Percentiles rank a stretch among this genome's conserved stretches.
These are phyloP conservation scores for Prunella vulgaris DNA, from an alignment of 257 asterid species.

Conservation along the genomic window DNA sequence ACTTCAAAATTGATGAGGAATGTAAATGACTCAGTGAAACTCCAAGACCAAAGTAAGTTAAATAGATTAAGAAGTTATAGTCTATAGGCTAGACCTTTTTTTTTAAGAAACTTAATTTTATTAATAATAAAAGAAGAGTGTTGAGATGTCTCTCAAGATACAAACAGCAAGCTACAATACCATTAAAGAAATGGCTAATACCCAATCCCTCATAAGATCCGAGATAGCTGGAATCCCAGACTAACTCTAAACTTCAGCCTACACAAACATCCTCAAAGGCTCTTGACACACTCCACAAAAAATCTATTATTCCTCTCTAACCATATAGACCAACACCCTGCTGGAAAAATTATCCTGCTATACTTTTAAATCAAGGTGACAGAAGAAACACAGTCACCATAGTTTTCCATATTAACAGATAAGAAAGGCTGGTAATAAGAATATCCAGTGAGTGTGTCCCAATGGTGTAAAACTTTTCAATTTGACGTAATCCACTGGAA, in stretches of 20 bases:
- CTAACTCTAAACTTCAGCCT: too few relatives aligned
- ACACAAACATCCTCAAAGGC: too few relatives aligned
- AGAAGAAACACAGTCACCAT: slow-evolving; percentile 4
- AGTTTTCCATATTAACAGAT: not conserved
- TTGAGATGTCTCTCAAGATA: not conserved
- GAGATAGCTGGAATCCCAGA: too few relatives aligned
- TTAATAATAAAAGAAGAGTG: too few relatives aligned
- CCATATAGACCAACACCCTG: too few relatives aligned
- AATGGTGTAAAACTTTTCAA: slow-evolving; percentile 11
- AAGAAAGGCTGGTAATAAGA: slow-evolving; percentile 20
- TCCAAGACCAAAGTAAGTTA: not conserved
- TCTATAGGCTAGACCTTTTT: not conserved
- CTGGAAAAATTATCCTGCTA: too few relatives aligned
- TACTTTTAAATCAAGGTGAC: slow-evolving; percentile 12
- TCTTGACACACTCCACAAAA: too few relatives aligned
- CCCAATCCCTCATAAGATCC: too few relatives aligned
- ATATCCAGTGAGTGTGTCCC: slow-evolving; percentile 1
- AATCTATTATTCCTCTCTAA: not conserved
- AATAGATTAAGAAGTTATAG: not conserved
- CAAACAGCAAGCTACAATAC: too few relatives aligned
- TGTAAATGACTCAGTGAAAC: not conserved
- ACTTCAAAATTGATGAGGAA: slow-evolving; percentile 7
- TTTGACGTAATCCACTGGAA: not conserved
- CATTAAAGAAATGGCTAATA: too few relatives aligned
- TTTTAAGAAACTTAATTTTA: too few relatives aligned